Evolutionary conservation across 805 yeast species (phyloP), one percentile per base, ranked within the genome.

Genomic region (Yarrowia divulgata): DNA sequence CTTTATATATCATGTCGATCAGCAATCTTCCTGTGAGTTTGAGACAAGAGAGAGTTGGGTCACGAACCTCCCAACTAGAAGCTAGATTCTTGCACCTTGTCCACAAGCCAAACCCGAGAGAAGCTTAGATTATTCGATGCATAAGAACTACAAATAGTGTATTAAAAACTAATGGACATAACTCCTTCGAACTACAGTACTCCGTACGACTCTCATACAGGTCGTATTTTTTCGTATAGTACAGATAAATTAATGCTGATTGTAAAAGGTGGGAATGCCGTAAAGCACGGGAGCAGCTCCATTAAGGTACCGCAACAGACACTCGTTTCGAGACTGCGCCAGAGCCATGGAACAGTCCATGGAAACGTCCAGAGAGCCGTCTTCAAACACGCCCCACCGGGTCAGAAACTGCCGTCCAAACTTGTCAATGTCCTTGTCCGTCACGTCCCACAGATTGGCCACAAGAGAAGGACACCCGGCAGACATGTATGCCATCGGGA

Each of bases 391-490:
- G 0, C 95, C 95, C 88, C 95, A 89, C 71, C 82, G 81, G 2
- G 83, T 82, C 72, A 95, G 84, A 46, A 91, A 76, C 2, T 85
- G 80, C 10, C 83, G 70, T 32, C 91, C 89, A 73, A 93, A 92
- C 73, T 83, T 84, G 77, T 95, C 98, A 64, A 92, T 91, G 77
- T 95, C 99, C 73, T 90, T 93, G 78, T 95, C 98, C 0, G 98
- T 95, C 5, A 95, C 98, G 77, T 93, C 97, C 99, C 99, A 95
- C 69, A 95, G 78, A 74, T 91, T 92, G 0, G 91, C 97, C 45
- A 95, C 79, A 0, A 92, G 83, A 87, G 90, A 83, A 0, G 97
- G 95, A 60, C 91, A 85, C 0, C 97, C 97, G 29, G 93, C 95
- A 10, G 85, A 80, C 35, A 95, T 77, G 82, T 93, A 93, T 64